These are phyloP conservation scores for Verticillium klebahnii DNA, from an alignment of 2,329 filamentous ascomycete genomes.

Conservation along the genomic window DNA sequence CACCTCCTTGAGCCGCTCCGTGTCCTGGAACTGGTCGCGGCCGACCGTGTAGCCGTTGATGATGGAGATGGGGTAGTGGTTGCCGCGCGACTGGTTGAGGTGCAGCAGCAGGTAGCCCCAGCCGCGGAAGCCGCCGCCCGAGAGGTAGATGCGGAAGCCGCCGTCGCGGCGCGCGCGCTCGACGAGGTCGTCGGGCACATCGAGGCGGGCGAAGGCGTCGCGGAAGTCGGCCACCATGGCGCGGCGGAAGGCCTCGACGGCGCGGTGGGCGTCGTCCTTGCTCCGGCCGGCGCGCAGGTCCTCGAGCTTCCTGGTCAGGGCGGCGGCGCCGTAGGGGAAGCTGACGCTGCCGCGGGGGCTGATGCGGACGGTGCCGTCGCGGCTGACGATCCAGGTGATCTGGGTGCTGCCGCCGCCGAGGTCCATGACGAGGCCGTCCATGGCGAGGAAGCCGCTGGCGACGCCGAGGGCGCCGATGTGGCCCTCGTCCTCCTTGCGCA, in stretches of 20 bases:
- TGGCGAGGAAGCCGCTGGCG: slow-evolving; percentile 55
- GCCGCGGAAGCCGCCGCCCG: slow-evolving; percentile 65
- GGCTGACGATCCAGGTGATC: slow-evolving; percentile 60
- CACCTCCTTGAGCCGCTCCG: slow-evolving; percentile 27
- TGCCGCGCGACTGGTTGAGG: slow-evolving; percentile 53
- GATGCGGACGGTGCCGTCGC: slow-evolving; percentile 43
- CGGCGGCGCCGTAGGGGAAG: slow-evolving; percentile 67
- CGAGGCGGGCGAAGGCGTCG: slow-evolving; percentile 45
- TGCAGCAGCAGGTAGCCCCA: slow-evolving; percentile 62
- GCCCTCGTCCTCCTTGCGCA: slow-evolving; percentile 64
- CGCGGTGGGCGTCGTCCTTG: slow-evolving; percentile 33
- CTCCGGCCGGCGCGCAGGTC: slow-evolving; percentile 33
- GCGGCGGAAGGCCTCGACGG: slow-evolving; percentile 36
- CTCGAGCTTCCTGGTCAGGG: slow-evolving; percentile 51
- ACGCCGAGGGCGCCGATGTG: slow-evolving; percentile 61
- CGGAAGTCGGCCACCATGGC: slow-evolving; percentile 50
- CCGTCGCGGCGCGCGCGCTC: slow-evolving; percentile 36
- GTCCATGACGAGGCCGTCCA: slow-evolving; percentile 68
- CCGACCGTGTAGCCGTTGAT: slow-evolving; percentile 63
- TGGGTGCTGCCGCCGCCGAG: slow-evolving; percentile 67
- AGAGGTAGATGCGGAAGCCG: slow-evolving; percentile 59
- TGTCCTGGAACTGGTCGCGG: slow-evolving; percentile 46
- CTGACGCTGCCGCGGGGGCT: slow-evolving; percentile 55
- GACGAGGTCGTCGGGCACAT: slow-evolving; percentile 47
- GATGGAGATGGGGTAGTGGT: slow-evolving; percentile 64